Evolutionary conservation across 805 yeast genomes (phyloP), one percentile per base, ranked within the genome.

Genomic region (Metschnikowia lunata): DNA sequence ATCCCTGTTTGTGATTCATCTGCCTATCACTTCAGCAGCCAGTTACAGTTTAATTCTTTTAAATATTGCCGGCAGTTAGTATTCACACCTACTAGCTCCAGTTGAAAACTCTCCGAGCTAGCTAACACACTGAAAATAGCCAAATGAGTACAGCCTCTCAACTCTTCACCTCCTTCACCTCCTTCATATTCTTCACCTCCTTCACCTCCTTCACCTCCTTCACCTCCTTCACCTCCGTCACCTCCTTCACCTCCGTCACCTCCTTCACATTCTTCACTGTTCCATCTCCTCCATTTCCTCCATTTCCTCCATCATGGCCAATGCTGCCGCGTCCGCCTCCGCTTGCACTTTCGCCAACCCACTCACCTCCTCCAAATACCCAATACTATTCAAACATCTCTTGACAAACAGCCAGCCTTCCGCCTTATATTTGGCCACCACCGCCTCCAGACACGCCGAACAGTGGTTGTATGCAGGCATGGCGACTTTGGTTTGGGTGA

Each of bases 391-490:
- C 42, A 95, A 67, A 10, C 97, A 91, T 11, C 60, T 58, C 53
- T 72, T 71, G 4, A 93, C 87, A 69, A 91, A 91, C 5, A 78
- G 80, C 98, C 98, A 93, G 0, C 88, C 88, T 0, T 69, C 62
- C 1, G 58, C 49, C 18, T 62, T 47, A 64, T 74, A 88, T 8
- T 68, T 73, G 3, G 71, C 63, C 0, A 86, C 54, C 1, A 93
- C 83, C 0, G 69, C 54, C 0, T 64, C 50, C 1, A 96, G 86
- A 56, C 99, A 93, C 0, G 90, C 99, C 0, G 97, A 83, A 62
- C 99, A 93, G 54, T 78, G 72, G 32, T 74, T 69, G 64, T 85
- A 95, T 28, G 82, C 80, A 1, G 87, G 87, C 0, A 95, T 84
- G 47, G 72, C 70, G 18, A 90, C 69, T 52, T 81, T 83, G 46